Percentiles rank a stretch among this genome's conserved stretches.
Conservation (phyloP, 108 stramenopile species). For the Nannochloropsis oceanica region DNA sequence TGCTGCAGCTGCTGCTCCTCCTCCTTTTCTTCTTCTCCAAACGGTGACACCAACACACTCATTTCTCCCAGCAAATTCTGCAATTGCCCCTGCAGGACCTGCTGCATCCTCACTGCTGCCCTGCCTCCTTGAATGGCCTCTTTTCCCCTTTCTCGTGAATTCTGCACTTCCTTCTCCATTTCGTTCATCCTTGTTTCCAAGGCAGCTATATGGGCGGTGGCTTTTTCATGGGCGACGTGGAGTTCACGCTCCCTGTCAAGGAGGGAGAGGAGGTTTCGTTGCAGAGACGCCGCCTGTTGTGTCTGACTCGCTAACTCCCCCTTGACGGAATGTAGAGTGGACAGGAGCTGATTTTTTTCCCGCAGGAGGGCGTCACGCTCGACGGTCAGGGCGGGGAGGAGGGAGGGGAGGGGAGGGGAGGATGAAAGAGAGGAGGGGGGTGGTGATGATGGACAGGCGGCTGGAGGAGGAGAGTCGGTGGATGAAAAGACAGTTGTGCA, state of each 20-base stretch:
- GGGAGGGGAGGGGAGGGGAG: not conserved
- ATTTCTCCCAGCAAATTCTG: not conserved
- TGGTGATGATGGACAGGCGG: not conserved
- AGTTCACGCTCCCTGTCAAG: not conserved
- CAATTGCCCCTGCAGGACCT: not conserved
- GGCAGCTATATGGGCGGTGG: not conserved
- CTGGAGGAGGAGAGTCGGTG: not conserved
- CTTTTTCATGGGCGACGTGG: not conserved
- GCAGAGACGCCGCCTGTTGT: not conserved
- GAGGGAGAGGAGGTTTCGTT: not conserved
- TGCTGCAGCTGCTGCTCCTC: not conserved
- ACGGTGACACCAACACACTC: not conserved
- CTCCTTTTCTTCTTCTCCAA: not conserved
- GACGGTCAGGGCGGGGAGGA: not conserved
- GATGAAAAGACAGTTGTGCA: not conserved
- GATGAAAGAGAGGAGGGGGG: not conserved
- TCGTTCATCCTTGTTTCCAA: not conserved
- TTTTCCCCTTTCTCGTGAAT: not conserved
- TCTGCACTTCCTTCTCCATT: not conserved
- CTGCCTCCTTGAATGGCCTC: not conserved
- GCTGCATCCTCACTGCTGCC: not conserved
- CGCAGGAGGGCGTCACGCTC: not conserved
- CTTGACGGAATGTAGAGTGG: not conserved
- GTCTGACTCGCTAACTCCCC: not conserved
- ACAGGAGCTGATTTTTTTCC: not conserved